phyloP scores from a whole-genome alignment of 371 early-diverging fungal genomes.

The Mortierella polycephala region DNA sequence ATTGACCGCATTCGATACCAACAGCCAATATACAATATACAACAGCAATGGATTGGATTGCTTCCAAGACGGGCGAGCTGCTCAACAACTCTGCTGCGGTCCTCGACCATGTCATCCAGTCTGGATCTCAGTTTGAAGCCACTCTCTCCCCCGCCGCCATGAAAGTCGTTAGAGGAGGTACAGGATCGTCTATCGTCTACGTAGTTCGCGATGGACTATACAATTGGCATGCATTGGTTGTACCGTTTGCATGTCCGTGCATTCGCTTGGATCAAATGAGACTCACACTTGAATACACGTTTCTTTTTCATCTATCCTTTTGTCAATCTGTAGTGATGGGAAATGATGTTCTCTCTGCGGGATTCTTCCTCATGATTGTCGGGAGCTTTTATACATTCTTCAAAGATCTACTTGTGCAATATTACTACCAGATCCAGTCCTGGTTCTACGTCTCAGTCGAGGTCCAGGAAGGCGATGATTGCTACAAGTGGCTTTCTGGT shows the following conservation, averaged over 20 bases:
- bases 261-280: too few relatives aligned
- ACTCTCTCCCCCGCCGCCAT: slow-evolving; percentile 46
- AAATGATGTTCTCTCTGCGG: slow-evolving; percentile 52
- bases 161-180: slow-evolving; percentile 44
- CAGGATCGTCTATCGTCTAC: not conserved
- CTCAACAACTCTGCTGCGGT: slow-evolving; percentile 45
- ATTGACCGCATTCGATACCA: not conserved
- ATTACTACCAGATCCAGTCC: slow-evolving; percentile 43
- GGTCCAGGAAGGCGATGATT: slow-evolving; percentile 54
- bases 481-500: slow-evolving; percentile 54
- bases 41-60: slow-evolving; percentile 45
- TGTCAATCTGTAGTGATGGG: slow-evolving; percentile 30
- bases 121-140: slow-evolving; percentile 39
- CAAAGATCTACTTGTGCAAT: slow-evolving; percentile 34
- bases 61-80: slow-evolving; percentile 29
- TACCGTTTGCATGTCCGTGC: too few relatives aligned
- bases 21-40: not conserved
- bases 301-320: not conserved
- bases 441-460: slow-evolving; percentile 55
- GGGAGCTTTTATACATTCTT: slow-evolving; percentile 50
- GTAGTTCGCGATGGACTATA: not conserved
- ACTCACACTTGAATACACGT: not conserved
- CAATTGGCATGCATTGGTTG: too few relatives aligned
- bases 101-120: slow-evolving; percentile 44
- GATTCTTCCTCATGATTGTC: slow-evolving; percentile 53